phyloP scores from a whole-genome alignment of 176 grass and related monocot genomes.

The Aechmea fasciata region DNA sequence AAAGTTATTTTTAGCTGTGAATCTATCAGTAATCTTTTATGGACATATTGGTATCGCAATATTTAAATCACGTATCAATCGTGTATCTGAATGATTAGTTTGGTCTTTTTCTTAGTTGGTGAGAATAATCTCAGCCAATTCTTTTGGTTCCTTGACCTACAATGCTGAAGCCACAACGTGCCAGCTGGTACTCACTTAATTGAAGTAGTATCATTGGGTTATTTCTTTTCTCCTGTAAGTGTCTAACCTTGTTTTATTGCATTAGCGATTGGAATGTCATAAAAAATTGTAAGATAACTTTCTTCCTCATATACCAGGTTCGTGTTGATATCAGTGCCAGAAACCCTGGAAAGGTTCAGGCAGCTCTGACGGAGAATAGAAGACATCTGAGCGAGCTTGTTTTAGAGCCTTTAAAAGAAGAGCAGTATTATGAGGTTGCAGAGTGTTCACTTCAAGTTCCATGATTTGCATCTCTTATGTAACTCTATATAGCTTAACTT shows the following conservation, averaged over 20 bases:
- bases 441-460: slow-evolving; percentile 2
- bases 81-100: neutral
- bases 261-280: neutral
- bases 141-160: slow-evolving; percentile 42
- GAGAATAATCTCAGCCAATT: neutral
- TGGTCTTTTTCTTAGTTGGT: neutral
- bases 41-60: neutral
- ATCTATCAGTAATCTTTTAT: too few relatives aligned
- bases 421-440: slow-evolving; percentile 85
- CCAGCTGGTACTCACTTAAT: slow-evolving; percentile 95
- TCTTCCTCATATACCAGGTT: slow-evolving; percentile 35
- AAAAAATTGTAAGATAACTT: slow-evolving; percentile 9
- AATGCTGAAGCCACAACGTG: slow-evolving; percentile 63
- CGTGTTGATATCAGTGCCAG: slow-evolving; percentile 95
- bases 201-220: slow-evolving; percentile 71
- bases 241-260: slow-evolving; percentile 8
- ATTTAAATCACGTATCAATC: neutral
- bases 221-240: slow-evolving; percentile 97
- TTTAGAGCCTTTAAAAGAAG: slow-evolving; percentile 80
- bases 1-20: too few relatives aligned
- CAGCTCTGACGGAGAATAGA: slow-evolving; percentile 82
- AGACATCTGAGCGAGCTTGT: slow-evolving; percentile 82
- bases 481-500: slow-evolving; percentile 16
- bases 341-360: slow-evolving; percentile 94
- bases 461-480: slow-evolving; percentile 6